Conservation (phyloP, 139 green algal species). For the Chlamydomonas applanata region DNA sequence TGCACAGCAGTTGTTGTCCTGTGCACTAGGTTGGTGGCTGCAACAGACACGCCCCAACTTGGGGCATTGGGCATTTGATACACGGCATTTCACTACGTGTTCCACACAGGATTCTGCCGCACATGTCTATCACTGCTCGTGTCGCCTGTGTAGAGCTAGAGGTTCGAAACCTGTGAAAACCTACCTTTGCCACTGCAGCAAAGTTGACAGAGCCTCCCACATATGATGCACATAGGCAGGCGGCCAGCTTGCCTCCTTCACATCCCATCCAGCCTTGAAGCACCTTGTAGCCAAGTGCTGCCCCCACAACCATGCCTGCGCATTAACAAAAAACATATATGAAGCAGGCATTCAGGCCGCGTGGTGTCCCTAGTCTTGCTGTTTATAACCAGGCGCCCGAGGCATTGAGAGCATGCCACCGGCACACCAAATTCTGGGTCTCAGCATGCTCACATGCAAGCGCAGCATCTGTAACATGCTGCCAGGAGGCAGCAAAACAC, state of each 20-base stretch:
- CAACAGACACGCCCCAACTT: too few relatives aligned
- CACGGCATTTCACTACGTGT: too few relatives aligned
- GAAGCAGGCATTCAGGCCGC: background rate
- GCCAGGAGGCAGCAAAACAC: too few relatives aligned
- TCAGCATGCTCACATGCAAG: too few relatives aligned
- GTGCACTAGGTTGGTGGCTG: too few relatives aligned
- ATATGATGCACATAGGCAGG: conserved; percentile 74
- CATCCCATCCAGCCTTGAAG: background rate
- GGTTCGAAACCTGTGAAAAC: too few relatives aligned
- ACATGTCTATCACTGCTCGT: too few relatives aligned
- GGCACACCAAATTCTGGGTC: background rate
- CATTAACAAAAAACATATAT: background rate
- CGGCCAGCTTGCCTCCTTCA: conserved; percentile 35
- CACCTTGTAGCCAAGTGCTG: background rate
- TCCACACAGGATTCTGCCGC: too few relatives aligned
- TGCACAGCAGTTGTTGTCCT: too few relatives aligned
- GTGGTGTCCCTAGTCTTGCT: background rate
- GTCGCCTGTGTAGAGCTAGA: too few relatives aligned
- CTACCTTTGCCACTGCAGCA: conserved; percentile 57
- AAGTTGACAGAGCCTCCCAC: conserved; percentile 84
- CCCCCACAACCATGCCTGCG: background rate
- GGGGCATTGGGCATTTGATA: too few relatives aligned
- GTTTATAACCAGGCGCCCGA: background rate
- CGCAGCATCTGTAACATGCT: too few relatives aligned
- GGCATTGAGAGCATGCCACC: background rate